phyloP scores from a whole-genome alignment of 371 early-diverging fungal genomes.

The Coemansia sp. region DNA sequence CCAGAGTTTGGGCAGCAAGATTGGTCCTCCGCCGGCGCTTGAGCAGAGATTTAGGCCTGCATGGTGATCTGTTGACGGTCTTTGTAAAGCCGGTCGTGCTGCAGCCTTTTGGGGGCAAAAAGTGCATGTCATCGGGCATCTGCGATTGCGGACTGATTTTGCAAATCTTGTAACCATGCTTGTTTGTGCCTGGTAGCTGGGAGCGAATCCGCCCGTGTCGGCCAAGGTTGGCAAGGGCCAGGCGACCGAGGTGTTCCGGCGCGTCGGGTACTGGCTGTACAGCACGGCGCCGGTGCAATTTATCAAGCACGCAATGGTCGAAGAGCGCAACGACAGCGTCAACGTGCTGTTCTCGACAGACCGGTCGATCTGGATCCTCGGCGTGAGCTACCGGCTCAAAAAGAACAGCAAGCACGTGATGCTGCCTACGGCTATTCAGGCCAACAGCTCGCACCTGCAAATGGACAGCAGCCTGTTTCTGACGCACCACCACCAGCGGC shows the following conservation, averaged over 20 bases:
- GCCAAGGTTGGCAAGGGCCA: conserved; percentile 44
- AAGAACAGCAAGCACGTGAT: conserved; percentile 36
- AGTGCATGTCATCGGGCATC: conserved; percentile 2
- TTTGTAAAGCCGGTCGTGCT: conserved; percentile 3
- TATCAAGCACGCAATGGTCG: conserved; percentile 47
- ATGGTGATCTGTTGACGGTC: conserved; percentile 23
- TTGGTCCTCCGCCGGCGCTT: no score
- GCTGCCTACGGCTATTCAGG: conserved; percentile 38
- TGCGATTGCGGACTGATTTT: background rate
- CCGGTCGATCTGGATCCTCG: conserved; percentile 48
- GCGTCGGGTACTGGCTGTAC: conserved; percentile 52
- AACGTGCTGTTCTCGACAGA: conserved; percentile 43
- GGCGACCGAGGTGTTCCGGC: conserved; percentile 46
- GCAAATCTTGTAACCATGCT: background rate
- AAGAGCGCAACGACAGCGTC: conserved; percentile 47
- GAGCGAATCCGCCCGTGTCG: conserved; percentile 41
- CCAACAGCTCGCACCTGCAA: conserved; percentile 41
- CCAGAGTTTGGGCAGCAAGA: background rate
- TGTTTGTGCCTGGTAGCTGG: conserved; percentile 26
- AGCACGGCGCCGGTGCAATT: conserved; percentile 51
- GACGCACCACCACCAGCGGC: conserved; percentile 44
- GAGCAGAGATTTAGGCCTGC: background rate
- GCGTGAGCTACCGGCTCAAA: conserved; percentile 46
- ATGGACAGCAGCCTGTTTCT: conserved; percentile 38
- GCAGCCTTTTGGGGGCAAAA: background rate